Conservation (phyloP, 164 flowering plant species). For the Platanus orientalis region DNA sequence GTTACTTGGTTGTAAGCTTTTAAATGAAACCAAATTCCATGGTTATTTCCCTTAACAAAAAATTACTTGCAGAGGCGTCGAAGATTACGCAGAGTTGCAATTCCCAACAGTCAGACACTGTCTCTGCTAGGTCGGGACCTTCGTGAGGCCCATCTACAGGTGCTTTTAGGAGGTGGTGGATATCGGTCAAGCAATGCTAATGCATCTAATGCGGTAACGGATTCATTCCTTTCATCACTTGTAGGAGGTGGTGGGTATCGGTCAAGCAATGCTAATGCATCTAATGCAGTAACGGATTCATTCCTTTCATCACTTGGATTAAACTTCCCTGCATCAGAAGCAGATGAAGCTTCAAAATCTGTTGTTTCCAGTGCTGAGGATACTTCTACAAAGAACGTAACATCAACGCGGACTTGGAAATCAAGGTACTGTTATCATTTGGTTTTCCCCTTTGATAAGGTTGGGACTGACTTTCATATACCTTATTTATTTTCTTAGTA, state of each 20-base stretch:
- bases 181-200: constrained; percentile 46
- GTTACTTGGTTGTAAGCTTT: background rate
- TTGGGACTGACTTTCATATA: background rate
- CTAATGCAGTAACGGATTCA: constrained; percentile 56
- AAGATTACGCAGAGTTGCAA: constrained; percentile 68
- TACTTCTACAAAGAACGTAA: constrained; percentile 27
- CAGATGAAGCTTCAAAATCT: constrained; percentile 75
- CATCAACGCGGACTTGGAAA: constrained; percentile 48
- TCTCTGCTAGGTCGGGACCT: constrained; percentile 80
- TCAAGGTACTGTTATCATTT: constrained; percentile 51
- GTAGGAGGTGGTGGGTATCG: constrained; percentile 68
- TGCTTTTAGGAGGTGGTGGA: constrained; percentile 76
- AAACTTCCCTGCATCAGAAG: constrained; percentile 62
- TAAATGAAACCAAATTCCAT: background rate
- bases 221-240: constrained; percentile 77
- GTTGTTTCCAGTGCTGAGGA: constrained; percentile 48
- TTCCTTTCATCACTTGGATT: constrained; percentile 70
- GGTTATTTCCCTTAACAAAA: constrained; percentile 34
- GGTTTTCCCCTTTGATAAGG: background rate
- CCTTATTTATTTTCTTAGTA: too few species aligned
- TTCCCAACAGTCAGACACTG: constrained; percentile 71
- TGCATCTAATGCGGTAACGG: constrained; percentile 45
- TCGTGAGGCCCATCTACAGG: constrained; percentile 87
- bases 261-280: constrained; percentile 41
- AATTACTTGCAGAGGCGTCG: constrained; percentile 73